phyloP scores from a whole-genome alignment of 257 asterid genomes.

The Craterostigma plantagineum region DNA sequence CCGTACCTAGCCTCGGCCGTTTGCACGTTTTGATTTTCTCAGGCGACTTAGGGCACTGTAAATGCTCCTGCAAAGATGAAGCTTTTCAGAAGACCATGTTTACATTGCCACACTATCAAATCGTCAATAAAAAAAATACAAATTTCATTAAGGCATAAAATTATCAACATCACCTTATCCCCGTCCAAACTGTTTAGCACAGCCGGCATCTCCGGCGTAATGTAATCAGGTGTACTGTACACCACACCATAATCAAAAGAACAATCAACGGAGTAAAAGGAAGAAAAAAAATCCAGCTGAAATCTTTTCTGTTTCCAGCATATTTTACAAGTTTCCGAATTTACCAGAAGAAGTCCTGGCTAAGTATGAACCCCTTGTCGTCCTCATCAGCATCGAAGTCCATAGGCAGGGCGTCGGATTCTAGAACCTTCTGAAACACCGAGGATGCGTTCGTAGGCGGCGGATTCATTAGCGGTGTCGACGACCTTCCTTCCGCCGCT shows the following conservation, averaged over 20 bases:
- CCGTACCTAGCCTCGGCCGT: conserved; percentile 42
- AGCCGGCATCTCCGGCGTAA: conserved; percentile 68
- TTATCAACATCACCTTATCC: conserved; percentile 21
- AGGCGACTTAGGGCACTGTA: conserved; percentile 63
- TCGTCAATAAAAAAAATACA: conserved; percentile 1
- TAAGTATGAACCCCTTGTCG: conserved; percentile 63
- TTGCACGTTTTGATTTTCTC: conserved; percentile 57
- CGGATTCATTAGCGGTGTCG: too few species aligned
- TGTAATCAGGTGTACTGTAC: conserved; percentile 74
- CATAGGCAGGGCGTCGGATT: conserved; percentile 21
- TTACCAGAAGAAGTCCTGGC: conserved; percentile 96
- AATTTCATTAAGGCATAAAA: not conserved
- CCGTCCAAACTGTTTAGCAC: conserved; percentile 18
- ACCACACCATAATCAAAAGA: not conserved
- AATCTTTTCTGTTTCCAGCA: not conserved
- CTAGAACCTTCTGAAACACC: conserved; percentile 29
- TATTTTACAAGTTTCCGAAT: not conserved
- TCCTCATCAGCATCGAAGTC: conserved; percentile 21
- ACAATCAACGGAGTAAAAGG: not conserved
- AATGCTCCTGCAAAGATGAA: conserved; percentile 31
- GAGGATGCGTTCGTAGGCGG: conserved; percentile 11
- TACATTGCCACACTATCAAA: conserved; percentile 5
- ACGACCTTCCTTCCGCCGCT: too few species aligned
- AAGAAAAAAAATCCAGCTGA: not conserved
- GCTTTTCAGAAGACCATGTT: too few species aligned